Percentiles rank a stretch among this genome's conserved stretches.
These are phyloP conservation scores for Paspalum notatum DNA, from an alignment of 176 grass and related monocot genomes.

Conservation along the genomic window DNA sequence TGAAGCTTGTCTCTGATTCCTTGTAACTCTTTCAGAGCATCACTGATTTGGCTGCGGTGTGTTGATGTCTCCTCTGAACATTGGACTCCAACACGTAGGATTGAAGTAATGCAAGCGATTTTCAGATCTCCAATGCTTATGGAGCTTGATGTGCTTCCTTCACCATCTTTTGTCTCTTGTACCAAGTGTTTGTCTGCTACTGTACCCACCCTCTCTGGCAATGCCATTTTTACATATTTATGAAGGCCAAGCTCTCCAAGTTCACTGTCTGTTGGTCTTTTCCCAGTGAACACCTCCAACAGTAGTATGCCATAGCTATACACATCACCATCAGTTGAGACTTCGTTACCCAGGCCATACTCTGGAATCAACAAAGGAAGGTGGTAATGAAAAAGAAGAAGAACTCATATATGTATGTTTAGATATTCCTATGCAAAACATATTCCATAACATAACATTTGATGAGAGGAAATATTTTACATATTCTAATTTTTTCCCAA, in stretches of 20 bases:
- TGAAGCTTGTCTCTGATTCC: background rate
- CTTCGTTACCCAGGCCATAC: conserved; percentile 34
- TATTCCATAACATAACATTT: too few species aligned
- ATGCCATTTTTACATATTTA: background rate
- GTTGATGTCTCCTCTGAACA: background rate
- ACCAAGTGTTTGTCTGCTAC: background rate
- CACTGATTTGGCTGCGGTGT: background rate
- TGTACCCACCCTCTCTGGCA: background rate
- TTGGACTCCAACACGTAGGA: background rate
- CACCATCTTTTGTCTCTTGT: background rate
- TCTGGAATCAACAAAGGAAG: conserved; percentile 6
- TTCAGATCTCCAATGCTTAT: background rate
- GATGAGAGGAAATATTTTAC: too few species aligned
- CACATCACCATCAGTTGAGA: conserved; percentile 15
- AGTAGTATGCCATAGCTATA: conserved; percentile 38
- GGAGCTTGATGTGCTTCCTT: background rate
- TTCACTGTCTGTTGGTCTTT: background rate
- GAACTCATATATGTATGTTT: background rate
- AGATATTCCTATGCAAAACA: too few species aligned
- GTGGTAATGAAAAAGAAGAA: too few species aligned
- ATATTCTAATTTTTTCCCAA: too few species aligned
- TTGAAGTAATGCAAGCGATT: conserved; percentile 16
- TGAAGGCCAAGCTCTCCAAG: background rate
- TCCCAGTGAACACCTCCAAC: conserved; percentile 36
- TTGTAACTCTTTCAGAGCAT: background rate